These are phyloP conservation scores for Geosmithia flava DNA, from an alignment of 2,329 filamentous ascomycete species.

Conservation along the genomic window DNA sequence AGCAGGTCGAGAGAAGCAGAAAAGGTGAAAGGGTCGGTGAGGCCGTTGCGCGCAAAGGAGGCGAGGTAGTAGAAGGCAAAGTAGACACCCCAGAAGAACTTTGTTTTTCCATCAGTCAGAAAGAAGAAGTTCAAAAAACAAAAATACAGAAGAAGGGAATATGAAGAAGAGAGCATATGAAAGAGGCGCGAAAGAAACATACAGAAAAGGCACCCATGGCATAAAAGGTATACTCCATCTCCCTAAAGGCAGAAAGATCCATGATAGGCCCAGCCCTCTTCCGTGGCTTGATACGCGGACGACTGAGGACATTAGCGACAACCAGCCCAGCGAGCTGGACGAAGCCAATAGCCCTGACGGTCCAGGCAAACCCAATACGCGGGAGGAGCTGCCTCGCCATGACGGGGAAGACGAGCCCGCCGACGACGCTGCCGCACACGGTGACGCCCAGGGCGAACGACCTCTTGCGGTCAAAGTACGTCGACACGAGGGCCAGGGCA, in stretches of 20 bases:
- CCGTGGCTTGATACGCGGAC: constrained; percentile 27
- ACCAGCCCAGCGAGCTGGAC: constrained; percentile 33
- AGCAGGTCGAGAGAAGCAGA: constrained; percentile 42
- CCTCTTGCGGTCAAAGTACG: constrained; percentile 48
- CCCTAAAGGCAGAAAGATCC: constrained; percentile 31
- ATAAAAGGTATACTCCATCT: constrained; percentile 29
- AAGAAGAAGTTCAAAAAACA: not conserved
- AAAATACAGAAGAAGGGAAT: not conserved
- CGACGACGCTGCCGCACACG: constrained; percentile 46
- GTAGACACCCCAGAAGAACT: constrained; percentile 13
- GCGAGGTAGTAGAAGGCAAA: constrained; percentile 22
- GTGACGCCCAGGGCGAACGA: constrained; percentile 49
- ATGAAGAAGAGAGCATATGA: not conserved
- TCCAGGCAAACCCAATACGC: constrained; percentile 30
- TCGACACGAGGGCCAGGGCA: constrained; percentile 49
- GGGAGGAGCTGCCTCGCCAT: constrained; percentile 15
- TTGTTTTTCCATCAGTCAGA: not conserved
- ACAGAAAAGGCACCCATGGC: constrained; percentile 19
- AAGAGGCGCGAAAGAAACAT: constrained; percentile 1
- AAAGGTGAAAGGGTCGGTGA: constrained; percentile 24
- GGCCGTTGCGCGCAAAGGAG: constrained; percentile 27
- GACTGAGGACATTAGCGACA: constrained; percentile 23
- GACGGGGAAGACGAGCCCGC: constrained; percentile 43
- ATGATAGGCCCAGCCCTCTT: constrained; percentile 21
- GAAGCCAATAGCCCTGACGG: constrained; percentile 47